A percentile compares a stretch with the other conserved stretches of the same genome.
Evolutionary conservation across 2,329 filamentous ascomycete genomes (phyloP).

Genomic region (Fusarium incarnatum): DNA sequence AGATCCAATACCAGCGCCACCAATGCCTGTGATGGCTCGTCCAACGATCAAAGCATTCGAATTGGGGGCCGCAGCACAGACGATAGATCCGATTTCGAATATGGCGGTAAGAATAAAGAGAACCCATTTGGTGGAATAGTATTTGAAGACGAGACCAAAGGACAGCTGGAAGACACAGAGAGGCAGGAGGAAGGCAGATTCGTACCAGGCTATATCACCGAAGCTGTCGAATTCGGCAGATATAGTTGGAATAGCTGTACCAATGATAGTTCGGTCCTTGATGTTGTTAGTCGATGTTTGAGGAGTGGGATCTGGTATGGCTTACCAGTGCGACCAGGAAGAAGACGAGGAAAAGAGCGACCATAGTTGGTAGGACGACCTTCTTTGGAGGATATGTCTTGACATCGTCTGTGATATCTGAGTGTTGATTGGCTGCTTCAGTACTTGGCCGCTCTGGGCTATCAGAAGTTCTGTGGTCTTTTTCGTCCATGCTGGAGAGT

Average conservation of each 20-base stretch:
- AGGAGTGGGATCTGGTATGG: accelerated
- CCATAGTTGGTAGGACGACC: slow-evolving; percentile 23
- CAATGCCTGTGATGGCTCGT: slow-evolving; percentile 21
- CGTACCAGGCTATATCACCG: slow-evolving; percentile 30
- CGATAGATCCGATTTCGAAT: slow-evolving; percentile 19
- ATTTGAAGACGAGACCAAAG: slow-evolving; percentile 26
- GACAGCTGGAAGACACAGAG: slow-evolving; percentile 33
- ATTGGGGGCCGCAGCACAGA: slow-evolving; percentile 19
- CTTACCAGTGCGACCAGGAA: slow-evolving; percentile 23
- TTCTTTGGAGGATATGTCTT: slow-evolving; percentile 25
- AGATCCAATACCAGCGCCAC: slow-evolving; percentile 27
- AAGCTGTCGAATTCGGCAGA: slow-evolving; percentile 31
- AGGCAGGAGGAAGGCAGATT: slow-evolving; percentile 26
- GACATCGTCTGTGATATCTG: neutral
- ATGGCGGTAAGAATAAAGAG: slow-evolving; percentile 5
- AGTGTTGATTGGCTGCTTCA: accelerated
- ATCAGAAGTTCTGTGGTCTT: neutral
- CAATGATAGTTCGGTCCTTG: slow-evolving; percentile 28
- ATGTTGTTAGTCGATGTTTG: accelerated
- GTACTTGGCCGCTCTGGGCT: neutral
- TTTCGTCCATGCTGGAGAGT: neutral
- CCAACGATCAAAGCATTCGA: slow-evolving; percentile 24
- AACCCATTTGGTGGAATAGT: slow-evolving; percentile 29
- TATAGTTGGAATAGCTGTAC: slow-evolving; percentile 28
- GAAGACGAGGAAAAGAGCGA: slow-evolving; percentile 18